Base-by-base conservation (phyloP, 176 grass and related monocot genomes). In the Raddia guianensis region DNA sequence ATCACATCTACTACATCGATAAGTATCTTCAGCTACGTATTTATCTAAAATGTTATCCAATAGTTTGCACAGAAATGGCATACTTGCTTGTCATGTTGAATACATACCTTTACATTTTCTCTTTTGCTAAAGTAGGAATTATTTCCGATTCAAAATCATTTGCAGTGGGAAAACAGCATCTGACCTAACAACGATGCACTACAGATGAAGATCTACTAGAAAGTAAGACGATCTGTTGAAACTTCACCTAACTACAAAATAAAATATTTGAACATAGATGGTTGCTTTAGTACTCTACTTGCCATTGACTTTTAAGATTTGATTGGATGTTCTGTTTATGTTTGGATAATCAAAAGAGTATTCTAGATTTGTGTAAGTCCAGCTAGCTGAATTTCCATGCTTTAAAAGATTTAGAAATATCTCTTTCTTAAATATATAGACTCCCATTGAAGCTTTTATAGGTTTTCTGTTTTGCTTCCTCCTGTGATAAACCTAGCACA, bases 131-230 rank as follows among this genome's bases (percentile, higher is more conserved):
- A 60, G 92, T 88, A 42, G 92, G 95, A 83, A 98, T 98, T 81
- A 98, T 94, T 93, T 98, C 95, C 55, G 90, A 95, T 66, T 92
- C 95, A 76, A 98, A 98, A 79, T 95, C 95, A 87, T 98, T 98
- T 66, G 96, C 92, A 70, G 92, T 95, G 55, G 96, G 96, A 91
- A 98, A 98, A 60, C 90, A 77, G 90, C 92, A 95, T 89, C 96
- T 98, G 96, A 88, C 82, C 83, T 87, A 95, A 81, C 72, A 80
- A 87, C 27, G 66, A 89, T 87, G 71, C 73, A 73, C 21, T 84
- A 78, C 47, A 85, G 58, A 78, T 89, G 82, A 87, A 83, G 56
- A 76, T 64, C 20, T 82, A 70, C 70, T 46, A 75, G 56, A 57
- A 82, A 14, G 63, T 77, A 75, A 20, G 33, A 12, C 57, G 7